Evolutionary conservation across 257 asterid species (phyloP).

Genomic region (Leonotis leonurus): DNA sequence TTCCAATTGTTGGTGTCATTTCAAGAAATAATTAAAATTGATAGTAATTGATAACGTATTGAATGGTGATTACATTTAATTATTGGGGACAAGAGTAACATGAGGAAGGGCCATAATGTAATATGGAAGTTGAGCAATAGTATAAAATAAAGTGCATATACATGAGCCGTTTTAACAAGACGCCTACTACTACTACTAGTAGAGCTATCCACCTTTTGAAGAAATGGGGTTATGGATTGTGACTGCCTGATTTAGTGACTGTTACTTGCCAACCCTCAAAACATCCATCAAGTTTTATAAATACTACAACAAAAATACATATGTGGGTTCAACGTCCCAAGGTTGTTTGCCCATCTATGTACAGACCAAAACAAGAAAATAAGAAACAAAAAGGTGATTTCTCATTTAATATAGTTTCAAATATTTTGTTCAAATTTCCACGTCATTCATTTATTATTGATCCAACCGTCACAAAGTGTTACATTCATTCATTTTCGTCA

Average conservation of each 20-base stretch:
- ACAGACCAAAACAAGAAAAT: no score
- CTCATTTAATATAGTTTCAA: no score
- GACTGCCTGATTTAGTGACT: constrained; percentile 5
- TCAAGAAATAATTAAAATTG: background rate
- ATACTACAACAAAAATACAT: background rate
- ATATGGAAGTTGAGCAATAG: constrained; percentile 26
- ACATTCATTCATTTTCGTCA: no score
- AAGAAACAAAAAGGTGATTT: no score
- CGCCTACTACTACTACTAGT: background rate
- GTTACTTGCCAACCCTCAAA: background rate
- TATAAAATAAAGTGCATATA: constrained; percentile 13
- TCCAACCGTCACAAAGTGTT: no score
- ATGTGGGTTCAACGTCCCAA: background rate
- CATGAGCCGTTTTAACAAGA: constrained; percentile 2
- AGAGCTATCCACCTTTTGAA: constrained; percentile 6
- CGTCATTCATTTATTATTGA: no score
- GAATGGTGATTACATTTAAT: background rate
- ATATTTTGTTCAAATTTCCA: no score
- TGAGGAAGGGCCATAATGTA: constrained; percentile 21
- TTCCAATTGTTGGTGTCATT: background rate
- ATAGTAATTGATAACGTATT: background rate
- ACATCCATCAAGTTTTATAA: background rate
- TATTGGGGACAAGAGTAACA: constrained; percentile 22
- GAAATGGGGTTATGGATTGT: background rate
- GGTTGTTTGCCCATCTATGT: background rate